These are phyloP conservation scores for Phoenix roebelenii DNA, from an alignment of 176 grass and related monocot species.

Conservation along the genomic window DNA sequence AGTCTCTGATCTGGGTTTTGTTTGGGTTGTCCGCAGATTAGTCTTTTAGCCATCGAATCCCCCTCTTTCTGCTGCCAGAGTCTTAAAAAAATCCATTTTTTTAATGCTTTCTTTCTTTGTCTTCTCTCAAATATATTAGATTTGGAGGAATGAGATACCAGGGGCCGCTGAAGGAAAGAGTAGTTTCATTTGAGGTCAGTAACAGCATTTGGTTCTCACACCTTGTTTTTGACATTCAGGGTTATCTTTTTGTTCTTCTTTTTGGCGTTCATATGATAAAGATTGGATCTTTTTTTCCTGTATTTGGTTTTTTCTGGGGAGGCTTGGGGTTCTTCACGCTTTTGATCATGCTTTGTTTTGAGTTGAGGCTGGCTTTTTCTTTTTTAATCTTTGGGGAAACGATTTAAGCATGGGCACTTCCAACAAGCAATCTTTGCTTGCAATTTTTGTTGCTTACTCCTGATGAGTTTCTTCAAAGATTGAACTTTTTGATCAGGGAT, in stretches of 20 bases:
- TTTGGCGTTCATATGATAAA: neutral
- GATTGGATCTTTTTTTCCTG: too few species aligned
- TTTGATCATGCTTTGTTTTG: too few species aligned
- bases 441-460: neutral
- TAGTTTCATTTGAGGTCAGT: constrained; percentile 27
- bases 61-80: constrained; percentile 19
- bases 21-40: too few species aligned
- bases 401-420: neutral
- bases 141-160: constrained; percentile 19
- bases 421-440: neutral
- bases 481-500: neutral
- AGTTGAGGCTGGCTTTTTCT: too few species aligned
- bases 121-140: neutral
- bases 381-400: too few species aligned
- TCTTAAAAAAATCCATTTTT: constrained; percentile 23
- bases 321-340: too few species aligned
- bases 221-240: constrained; percentile 18
- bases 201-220: constrained; percentile 14
- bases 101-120: neutral
- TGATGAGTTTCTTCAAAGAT: neutral
- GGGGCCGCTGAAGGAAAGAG: neutral
- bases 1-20: too few species aligned
- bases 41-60: too few species aligned
- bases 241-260: constrained; percentile 11
- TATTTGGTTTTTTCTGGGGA: too few species aligned